phyloP scores from a whole-genome alignment of 257 asterid genomes.

The Vinca minor region DNA sequence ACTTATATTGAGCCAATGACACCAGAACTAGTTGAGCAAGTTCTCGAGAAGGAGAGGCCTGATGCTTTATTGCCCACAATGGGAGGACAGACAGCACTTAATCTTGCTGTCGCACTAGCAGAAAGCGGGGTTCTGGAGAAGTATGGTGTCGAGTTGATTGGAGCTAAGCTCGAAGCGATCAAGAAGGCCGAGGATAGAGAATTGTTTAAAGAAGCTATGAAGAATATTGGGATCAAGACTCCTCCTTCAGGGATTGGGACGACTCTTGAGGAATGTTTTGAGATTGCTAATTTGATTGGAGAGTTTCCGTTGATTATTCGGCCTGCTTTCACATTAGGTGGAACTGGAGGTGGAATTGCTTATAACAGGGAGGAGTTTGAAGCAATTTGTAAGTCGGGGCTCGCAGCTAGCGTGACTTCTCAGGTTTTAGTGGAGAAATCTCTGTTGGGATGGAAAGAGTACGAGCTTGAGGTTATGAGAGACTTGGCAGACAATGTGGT shows the following conservation, averaged over 20 bases:
- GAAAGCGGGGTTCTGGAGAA: constrained; percentile 88
- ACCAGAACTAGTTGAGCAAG: constrained; percentile 90
- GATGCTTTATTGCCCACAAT: constrained; percentile 91
- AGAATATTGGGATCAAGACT: constrained; percentile 78
- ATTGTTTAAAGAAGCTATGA: constrained; percentile 88
- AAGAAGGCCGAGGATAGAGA: constrained; percentile 98
- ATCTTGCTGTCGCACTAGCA: constrained; percentile 85
- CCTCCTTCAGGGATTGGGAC: constrained; percentile 97
- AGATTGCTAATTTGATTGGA: constrained; percentile 70
- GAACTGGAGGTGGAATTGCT: constrained; percentile 98
- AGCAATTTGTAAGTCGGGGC: constrained; percentile 86
- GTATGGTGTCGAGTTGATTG: constrained; percentile 92
- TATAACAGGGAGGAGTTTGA: constrained; percentile 91
- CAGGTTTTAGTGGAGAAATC: constrained; percentile 97
- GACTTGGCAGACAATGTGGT: constrained; percentile 65
- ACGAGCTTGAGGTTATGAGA: constrained; percentile 96
- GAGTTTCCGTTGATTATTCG: constrained; percentile 91
- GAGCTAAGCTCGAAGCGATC: constrained; percentile 90
- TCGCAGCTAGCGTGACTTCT: constrained; percentile 88
- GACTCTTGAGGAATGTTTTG: constrained; percentile 76
- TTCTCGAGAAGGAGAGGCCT: constrained; percentile 88
- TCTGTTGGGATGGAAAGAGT: constrained; percentile 95
- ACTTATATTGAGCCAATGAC: constrained; percentile 99
- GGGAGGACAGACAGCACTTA: constrained; percentile 99
- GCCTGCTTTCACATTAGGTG: constrained; percentile 93